These are phyloP conservation scores for Tetrapyrgos nigripes DNA, from an alignment of 1,284 basidiomycete genomes.

Conservation along the genomic window DNA sequence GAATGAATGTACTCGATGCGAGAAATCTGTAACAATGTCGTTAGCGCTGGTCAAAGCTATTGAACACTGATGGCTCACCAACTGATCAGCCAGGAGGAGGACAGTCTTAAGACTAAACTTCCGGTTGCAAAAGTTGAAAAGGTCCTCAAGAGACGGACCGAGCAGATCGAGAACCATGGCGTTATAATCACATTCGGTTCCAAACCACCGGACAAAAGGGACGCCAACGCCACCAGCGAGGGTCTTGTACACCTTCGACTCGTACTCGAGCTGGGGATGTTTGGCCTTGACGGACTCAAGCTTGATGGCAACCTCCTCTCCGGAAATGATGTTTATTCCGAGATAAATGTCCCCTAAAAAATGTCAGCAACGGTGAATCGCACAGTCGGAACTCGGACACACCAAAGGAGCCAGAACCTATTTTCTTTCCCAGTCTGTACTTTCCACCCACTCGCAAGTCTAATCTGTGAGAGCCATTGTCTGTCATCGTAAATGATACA, in stretches of 20 bases:
- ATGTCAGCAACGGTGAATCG: slow-evolving; percentile 12
- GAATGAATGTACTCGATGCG: slow-evolving; percentile 99
- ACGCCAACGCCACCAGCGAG: slow-evolving; percentile 98
- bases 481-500: slow-evolving; percentile 57
- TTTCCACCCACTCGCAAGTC: slow-evolving; percentile 98
- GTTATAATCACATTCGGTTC: slow-evolving; percentile 99
- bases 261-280: background rate
- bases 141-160: slow-evolving; percentile 96
- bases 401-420: slow-evolving; percentile 99
- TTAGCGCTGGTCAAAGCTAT: slow-evolving; percentile 19
- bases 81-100: slow-evolving; percentile 94
- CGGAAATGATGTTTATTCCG: slow-evolving; percentile 46
- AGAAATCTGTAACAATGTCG: slow-evolving; percentile 74
- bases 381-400: slow-evolving; percentile 33
- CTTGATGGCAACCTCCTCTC: background rate
- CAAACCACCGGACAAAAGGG: slow-evolving; percentile 98
- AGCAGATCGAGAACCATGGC: slow-evolving; percentile 99
- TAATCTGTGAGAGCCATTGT: slow-evolving; percentile 74
- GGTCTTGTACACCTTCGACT: slow-evolving; percentile 74
- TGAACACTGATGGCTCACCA: slow-evolving; percentile 59
- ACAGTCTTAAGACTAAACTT: slow-evolving; percentile 99
- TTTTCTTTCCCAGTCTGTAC: slow-evolving; percentile 99
- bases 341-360: slow-evolving; percentile 92
- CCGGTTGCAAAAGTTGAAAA: slow-evolving; percentile 99
- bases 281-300: slow-evolving; percentile 1